Base-by-base conservation (phyloP, 2,329 filamentous ascomycete species). In the Sporothrix curviconia region DNA sequence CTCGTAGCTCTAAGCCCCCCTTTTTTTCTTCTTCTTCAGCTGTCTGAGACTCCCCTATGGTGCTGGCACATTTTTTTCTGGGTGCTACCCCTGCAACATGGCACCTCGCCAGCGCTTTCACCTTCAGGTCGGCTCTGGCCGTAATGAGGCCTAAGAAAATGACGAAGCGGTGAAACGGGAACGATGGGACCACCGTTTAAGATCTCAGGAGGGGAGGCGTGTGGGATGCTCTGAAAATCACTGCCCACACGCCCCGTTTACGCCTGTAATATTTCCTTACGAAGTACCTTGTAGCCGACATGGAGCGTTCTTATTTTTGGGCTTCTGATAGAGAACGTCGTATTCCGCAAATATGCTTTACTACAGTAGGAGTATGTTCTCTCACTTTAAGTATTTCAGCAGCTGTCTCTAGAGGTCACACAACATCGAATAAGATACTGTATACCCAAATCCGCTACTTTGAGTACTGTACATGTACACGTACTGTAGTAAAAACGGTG, bases 151-250 rank as follows among this genome's bases (percentile, higher is more conserved):
- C n/a, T n/a, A n/a, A n/a, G n/a, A 24, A 39, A n/a, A 11, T 3
- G 17, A 5, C 32, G 15, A 24, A 24, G 40, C 28, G 39, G 49
- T 54, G 51, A 54, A 54, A 54, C 51, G 39, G 51, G 28, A 43
- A 24, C 24, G 30, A 49, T 43, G 37, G 34, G 51, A 54, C 30
- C 24, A 17, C 36, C 22, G 49, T 42, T 40, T 24, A 42, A 52
- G 37, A 40, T 40, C 34, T 9, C 34, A 32, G 34, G 14, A n/a
- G 47, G 14, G 32, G 47, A 25, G 36, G 51, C n/a, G 51, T 36
- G 51, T 54, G 51, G 39, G 51, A 54, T 54, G 28, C n/a, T 3
- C 36, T 52, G 11, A 19, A 12, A 8, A n/a, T n/a, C 19, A 14
- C 15, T 37, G 32, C 24, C 49, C 49, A 40, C 49, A 40, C 49